Base-by-base conservation (phyloP, 1,139 yeast genomes). In the Schizosaccharomyces versatilis region DNA sequence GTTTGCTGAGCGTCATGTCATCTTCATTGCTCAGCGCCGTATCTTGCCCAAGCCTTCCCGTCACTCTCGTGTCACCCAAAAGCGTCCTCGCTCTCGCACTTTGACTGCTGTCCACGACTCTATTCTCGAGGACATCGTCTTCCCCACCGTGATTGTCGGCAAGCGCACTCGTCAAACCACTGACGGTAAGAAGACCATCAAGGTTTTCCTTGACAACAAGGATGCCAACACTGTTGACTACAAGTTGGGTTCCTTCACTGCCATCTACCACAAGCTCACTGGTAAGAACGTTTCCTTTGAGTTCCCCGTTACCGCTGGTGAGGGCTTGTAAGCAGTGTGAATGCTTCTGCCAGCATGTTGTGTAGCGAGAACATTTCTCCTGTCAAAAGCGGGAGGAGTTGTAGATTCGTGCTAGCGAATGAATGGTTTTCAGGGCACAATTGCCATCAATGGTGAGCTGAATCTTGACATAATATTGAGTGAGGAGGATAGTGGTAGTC, bases 81-180 rank as follows among this genome's bases (percentile, higher is more conserved):
- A 90, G 90, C 90, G 98, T 81, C 98, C 98, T 74, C 84, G 95
- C 80, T 88, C 97, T 69, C 86, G 98, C 83, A 90, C 98, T 69
- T 81, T 90, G 75, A 81, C 96, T 68, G 86, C 97, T 70, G 98
- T 90, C 66, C 98, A 90, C 76, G 97, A 90, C 78, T 85, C 86
- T 75, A 78, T 90, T 76, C 85, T 90, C 74, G 98, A 90, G 76
- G 98, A 90, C 76, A 80, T 90, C 71, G 98, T 93, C 66, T 90
- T 83, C 96, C 98, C 98, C 75, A 88, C 97, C 68, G 97, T 90
- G 79, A 90, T 90, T 69, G 80, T 84, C 67, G 98, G 98, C 75
- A 90, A 90, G 85, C 88, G 98, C 80, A 93, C 85, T 70, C 86
- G 96, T 81, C 86, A 84, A 85, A 81, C 85, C 73, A 95, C 86